Base-by-base conservation (phyloP, 225 moss, liverwort and hornwort species). In the Climacium dendroides region DNA sequence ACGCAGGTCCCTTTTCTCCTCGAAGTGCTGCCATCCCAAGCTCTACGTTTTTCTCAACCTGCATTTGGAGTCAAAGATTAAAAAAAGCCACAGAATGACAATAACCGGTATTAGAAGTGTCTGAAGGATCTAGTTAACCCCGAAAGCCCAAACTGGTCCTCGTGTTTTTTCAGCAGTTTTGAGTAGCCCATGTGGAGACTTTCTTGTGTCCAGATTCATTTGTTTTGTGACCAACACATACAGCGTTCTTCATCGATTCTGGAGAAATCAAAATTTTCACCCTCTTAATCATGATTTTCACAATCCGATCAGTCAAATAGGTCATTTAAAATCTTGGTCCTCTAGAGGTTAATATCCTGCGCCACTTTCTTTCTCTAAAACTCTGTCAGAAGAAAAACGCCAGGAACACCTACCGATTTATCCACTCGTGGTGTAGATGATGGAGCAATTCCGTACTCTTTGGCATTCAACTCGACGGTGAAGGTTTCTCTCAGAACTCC, bases 1-100 rank as follows among this genome's bases (percentile, higher is more conserved):
- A 98, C 28, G 94, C 96, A 79, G 96, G 94, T 85, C 96, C 98
- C 85, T 87, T 94, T 81, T 94, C 91, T 64, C 96, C 98, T 91
- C 93, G 89, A 48, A 98, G 91, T 77, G 98, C 96, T 52, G 95
- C 96, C 90, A 96, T 92, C 53, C 96, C 98, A 74, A 96, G 76
- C 65, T 95, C 91, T 39, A 95, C 93, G 90, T 97, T 96, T 85
- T 89, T 97, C 79, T 91, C 90, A 39, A 93, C 94, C 96, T 96
- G 95, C 82, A 90, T 64, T 78, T 78, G 8, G 63, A 91, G 58
- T 45, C 64, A 64, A 57, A 64, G 32, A 48, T 19, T 62, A 81
- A 45, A 59, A 64, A 63, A 67, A 66, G 30, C 6, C 24, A 57
- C 37, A 24, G 32, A 50, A 58, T 29, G 59, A 73, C 30, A 76